Evolutionary conservation across 2,329 filamentous ascomycete species (phyloP).

Genomic region (Fusarium sp.): DNA sequence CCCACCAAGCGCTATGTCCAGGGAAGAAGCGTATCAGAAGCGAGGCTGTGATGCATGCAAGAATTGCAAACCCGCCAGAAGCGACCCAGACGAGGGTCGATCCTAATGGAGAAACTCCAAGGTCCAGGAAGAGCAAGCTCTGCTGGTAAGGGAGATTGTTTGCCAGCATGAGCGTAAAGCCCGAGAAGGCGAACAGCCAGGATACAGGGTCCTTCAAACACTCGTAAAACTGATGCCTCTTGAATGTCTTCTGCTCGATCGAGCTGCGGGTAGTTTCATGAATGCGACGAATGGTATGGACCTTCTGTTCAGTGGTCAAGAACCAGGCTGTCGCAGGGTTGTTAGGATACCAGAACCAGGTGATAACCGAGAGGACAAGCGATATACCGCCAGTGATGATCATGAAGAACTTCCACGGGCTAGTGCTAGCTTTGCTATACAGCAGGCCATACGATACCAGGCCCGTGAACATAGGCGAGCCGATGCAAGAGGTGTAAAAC

Average conservation of each 20-base stretch:
- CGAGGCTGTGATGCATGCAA: slow-evolving; percentile 25
- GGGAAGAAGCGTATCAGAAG: slow-evolving; percentile 27
- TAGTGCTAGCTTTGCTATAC: background rate
- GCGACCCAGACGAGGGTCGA: background rate
- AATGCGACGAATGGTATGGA: background rate
- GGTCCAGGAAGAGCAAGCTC: background rate
- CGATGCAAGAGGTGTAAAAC: background rate
- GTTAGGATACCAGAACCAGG: background rate
- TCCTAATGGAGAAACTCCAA: background rate
- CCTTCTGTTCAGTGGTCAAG: background rate
- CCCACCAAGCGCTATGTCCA: slow-evolving; percentile 33
- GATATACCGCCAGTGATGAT: background rate
- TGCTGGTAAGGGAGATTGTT: background rate
- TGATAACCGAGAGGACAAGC: background rate
- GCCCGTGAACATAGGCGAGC: background rate
- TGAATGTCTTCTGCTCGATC: background rate
- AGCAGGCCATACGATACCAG: background rate
- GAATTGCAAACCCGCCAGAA: background rate
- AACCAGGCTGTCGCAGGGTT: background rate
- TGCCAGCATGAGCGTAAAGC: background rate
- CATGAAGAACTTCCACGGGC: slow-evolving; percentile 6
- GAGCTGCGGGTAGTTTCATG: background rate
- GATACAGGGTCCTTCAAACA: background rate
- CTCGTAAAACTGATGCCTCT: background rate
- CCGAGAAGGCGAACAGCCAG: background rate